Base-by-base conservation (phyloP, 345 rosid species). In the Heritiera littoralis region DNA sequence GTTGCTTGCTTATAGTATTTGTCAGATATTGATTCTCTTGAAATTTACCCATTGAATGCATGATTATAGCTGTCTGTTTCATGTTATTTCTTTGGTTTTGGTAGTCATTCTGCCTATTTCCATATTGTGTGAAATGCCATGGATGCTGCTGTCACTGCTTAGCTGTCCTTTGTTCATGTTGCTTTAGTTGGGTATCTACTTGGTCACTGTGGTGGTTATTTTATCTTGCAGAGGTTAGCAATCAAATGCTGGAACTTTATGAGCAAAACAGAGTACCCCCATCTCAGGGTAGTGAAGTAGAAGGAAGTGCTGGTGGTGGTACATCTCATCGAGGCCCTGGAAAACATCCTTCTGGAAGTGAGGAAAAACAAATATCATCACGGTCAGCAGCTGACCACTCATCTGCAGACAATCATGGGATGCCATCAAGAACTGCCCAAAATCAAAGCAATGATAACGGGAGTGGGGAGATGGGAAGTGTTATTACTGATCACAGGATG, bases 291-390 rank as follows among this genome's bases (percentile, higher is more conserved):
- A 90, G 90, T 88, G 90, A 85, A 81, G 85, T 81, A 14, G 95
- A 93, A 79, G 96, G 98, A 87, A 89, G 89, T 82, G 91, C 84
- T 30, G 97, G 92, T 72, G 91, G 88, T 77, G 93, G 89, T 14
- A 67, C 90, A 55, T 71, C 85, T 73, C 88, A 85, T 59, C 89
- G 86, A 41, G 79, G 76, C 69, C 72, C 86, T 9, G 81, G 87
- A 63, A 92, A 86, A 91, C 83, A 86, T 77, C 74, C 85, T 6
- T 78, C 82, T 18, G 83, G 80, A 48, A 80, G 79, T 52, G 90
- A 88, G 65, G 94, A 91, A 48, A 87, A 78, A 87, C 88, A 83
- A 81, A n/a, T 81, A 72, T 81, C 88, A 12, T 85, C 92, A n/a
- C 90, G 83, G 17, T 70, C 80, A 64, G 71, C 82, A 30, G 85